Percentiles rank a stretch among this genome's conserved stretches.
Evolutionary conservation across 768 basidiomycete species (phyloP).

Genomic region (Pleurotus pulmonarius): DNA sequence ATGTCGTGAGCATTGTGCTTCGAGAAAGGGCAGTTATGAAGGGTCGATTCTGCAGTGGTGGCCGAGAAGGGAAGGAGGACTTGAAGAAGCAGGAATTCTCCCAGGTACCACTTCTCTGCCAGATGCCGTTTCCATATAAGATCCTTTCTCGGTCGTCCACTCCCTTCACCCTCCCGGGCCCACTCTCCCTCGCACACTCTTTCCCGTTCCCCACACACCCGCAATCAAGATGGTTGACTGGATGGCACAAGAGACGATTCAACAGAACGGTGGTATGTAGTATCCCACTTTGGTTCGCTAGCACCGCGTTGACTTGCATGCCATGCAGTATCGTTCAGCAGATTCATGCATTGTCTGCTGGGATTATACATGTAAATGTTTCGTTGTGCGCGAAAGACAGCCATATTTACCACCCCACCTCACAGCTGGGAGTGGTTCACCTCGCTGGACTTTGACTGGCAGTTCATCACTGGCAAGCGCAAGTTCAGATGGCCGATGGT

Average conservation of each 20-base stretch:
- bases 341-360: slow-evolving; percentile 56
- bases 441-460: slow-evolving; percentile 63
- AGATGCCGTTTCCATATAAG: slow-evolving; percentile 18
- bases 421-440: slow-evolving; percentile 65
- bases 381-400: neutral
- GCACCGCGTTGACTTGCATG: neutral
- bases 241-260: slow-evolving; percentile 44
- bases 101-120: neutral
- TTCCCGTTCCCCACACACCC: slow-evolving; percentile 6
- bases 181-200: slow-evolving; percentile 12
- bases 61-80: neutral
- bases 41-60: neutral
- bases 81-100: slow-evolving; percentile 3
- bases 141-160: slow-evolving; percentile 2
- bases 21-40: slow-evolving; percentile 6
- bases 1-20: neutral
- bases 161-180: slow-evolving; percentile 14
- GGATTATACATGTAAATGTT: slow-evolving; percentile 54
- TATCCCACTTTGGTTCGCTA: neutral
- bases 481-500: slow-evolving; percentile 70
- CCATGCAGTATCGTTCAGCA: slow-evolving; percentile 40
- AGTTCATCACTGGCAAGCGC: slow-evolving; percentile 52
- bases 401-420: slow-evolving; percentile 3
- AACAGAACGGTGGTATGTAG: slow-evolving; percentile 41
- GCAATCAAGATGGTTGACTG: slow-evolving; percentile 50